A percentile compares a stretch with the other conserved stretches of the same genome.
Evolutionary conservation across 352 stramenopile species (phyloP).

Genomic region (Globisporangium recalcitrans): DNA sequence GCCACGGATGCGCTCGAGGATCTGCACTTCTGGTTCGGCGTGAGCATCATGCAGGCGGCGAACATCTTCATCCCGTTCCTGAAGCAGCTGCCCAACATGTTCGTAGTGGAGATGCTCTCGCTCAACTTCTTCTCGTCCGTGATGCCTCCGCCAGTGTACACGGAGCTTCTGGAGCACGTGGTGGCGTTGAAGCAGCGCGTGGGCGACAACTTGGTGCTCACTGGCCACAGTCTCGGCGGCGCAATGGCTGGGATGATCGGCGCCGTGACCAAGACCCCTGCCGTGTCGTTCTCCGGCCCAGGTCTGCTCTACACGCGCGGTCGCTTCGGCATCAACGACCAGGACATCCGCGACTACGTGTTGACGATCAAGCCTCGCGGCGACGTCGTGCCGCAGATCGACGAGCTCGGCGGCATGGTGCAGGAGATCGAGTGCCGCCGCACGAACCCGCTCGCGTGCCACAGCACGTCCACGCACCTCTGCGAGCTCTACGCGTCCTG

Average conservation of each 20-base stretch:
- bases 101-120: conserved; percentile 81
- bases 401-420: conserved; percentile 81
- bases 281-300: conserved; percentile 78
- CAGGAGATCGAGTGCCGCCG: conserved; percentile 84
- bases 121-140: conserved; percentile 63
- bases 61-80: conserved; percentile 85
- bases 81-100: conserved; percentile 70
- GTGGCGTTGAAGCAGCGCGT: conserved; percentile 49
- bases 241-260: conserved; percentile 83
- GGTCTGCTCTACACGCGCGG: conserved; percentile 76
- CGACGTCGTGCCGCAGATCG: conserved; percentile 78
- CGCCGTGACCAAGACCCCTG: conserved; percentile 74
- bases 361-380: conserved; percentile 76
- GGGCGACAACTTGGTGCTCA: conserved; percentile 72
- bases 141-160: conserved; percentile 80
- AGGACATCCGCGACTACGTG: conserved; percentile 80
- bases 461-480: conserved; percentile 80
- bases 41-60: conserved; percentile 82
- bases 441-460: conserved; percentile 72
- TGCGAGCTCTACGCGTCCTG: conserved; percentile 82
- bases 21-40: conserved; percentile 84
- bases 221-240: conserved; percentile 77
- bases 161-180: conserved; percentile 64
- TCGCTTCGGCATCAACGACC: conserved; percentile 64
- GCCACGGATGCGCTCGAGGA: conserved; percentile 82